These are phyloP conservation scores for Aspergillus campestris DNA, from an alignment of 495 filamentous ascomycete genomes.

Conservation along the genomic window DNA sequence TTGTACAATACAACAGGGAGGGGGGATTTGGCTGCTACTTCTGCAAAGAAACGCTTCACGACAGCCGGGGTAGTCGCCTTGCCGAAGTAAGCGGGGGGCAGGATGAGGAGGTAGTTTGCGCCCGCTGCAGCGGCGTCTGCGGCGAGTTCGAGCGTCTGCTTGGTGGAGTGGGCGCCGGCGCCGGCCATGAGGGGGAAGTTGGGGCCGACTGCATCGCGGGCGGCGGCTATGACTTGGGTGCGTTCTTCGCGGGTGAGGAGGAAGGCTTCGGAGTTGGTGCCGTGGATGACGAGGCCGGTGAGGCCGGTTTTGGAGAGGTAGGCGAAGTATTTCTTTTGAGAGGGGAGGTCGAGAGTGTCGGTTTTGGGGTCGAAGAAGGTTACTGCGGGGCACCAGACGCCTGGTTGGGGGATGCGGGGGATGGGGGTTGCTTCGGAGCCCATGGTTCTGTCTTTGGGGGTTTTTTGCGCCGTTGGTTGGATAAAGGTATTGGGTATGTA, in stretches of 20 bases:
- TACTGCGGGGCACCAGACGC: conserved; percentile 33
- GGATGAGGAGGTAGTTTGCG: conserved; percentile 51
- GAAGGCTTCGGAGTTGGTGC: conserved; percentile 60
- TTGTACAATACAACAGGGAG: conserved; percentile 62
- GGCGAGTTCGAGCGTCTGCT: conserved; percentile 52
- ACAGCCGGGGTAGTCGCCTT: conserved; percentile 49
- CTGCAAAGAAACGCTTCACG: conserved; percentile 51
- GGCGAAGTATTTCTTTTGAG: conserved; percentile 45
- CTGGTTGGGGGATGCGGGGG: conserved; percentile 16
- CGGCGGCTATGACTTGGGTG: conserved; percentile 37
- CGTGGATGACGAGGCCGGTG: conserved; percentile 51
- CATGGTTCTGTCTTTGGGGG: conserved; percentile 4
- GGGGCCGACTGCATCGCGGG: conserved; percentile 43
- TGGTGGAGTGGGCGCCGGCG: conserved; percentile 54
- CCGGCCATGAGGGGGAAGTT: conserved; percentile 54
- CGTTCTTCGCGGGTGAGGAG: conserved; percentile 56
- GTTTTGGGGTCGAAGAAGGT: conserved; percentile 46
- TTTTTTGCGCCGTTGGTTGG: no score
- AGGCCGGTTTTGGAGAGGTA: conserved; percentile 49
- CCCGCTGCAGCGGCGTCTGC: conserved; percentile 48
- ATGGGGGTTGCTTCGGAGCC: conserved; percentile 9
- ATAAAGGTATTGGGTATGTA: no score
- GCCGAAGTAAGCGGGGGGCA: conserved; percentile 59
- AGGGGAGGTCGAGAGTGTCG: conserved; percentile 41
- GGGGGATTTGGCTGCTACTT: conserved; percentile 42